These are phyloP conservation scores for Ceratobasidium papillatum DNA, from an alignment of 1,284 basidiomycete genomes.

Conservation along the genomic window DNA sequence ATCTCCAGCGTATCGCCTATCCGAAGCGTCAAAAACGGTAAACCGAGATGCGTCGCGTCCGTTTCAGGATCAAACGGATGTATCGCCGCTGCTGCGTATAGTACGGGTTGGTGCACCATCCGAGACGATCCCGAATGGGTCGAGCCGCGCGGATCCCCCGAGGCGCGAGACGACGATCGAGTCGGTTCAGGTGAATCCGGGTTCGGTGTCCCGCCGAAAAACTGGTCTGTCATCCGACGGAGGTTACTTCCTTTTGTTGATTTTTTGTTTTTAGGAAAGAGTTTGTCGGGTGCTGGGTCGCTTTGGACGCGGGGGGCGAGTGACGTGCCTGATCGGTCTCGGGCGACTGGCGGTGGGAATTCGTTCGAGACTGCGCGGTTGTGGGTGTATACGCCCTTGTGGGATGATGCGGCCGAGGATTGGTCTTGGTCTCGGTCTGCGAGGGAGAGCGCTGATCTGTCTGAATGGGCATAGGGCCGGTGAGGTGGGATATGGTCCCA, in stretches of 20 bases:
- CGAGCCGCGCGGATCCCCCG: not conserved
- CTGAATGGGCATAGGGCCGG: conserved; percentile 4
- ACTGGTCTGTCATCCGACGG: conserved; percentile 17
- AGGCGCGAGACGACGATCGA: conserved; percentile 7
- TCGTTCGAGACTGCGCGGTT: conserved; percentile 6
- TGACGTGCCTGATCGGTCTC: not conserved
- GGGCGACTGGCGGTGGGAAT: not conserved
- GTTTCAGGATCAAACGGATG: conserved; percentile 70
- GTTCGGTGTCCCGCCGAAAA: conserved; percentile 34
- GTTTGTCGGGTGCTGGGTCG: not conserved
- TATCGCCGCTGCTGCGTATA: conserved; percentile 71
- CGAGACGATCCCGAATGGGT: conserved; percentile 4
- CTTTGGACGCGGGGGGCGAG: conserved; percentile 12
- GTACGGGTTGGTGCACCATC: conserved; percentile 50
- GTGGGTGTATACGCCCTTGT: conserved; percentile 8
- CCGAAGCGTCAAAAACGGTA: conserved; percentile 74
- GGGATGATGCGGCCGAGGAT: not conserved
- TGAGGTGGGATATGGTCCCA: conserved; percentile 25
- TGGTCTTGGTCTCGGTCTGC: too few species aligned
- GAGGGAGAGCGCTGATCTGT: too few species aligned
- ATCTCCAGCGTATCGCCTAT: conserved; percentile 71
- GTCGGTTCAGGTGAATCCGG: not conserved
- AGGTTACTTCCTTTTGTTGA: conserved; percentile 21
- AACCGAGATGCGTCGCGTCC: conserved; percentile 63
- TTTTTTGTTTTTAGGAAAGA: conserved; percentile 17